Conservation (phyloP, 495 filamentous ascomycete species). For the Alectoria sarmentosa region DNA sequence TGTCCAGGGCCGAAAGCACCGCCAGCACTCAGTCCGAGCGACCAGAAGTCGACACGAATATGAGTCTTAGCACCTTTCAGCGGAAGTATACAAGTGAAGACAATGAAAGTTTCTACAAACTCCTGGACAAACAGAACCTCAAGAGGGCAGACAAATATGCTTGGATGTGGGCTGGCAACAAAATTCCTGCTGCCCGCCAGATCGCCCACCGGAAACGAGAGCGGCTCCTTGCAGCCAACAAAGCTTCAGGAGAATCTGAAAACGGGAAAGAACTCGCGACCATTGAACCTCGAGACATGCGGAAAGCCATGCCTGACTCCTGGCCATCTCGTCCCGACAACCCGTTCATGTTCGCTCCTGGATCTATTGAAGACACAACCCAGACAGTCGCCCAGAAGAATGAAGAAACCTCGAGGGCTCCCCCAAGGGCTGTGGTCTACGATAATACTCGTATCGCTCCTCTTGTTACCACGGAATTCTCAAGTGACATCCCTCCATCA, state of each 20-base stretch:
- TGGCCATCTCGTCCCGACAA: constrained; percentile 74
- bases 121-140: constrained; percentile 85
- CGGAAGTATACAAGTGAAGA: constrained; percentile 93
- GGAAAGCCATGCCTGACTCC: constrained; percentile 69
- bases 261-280: constrained; percentile 46
- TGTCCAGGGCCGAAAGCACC: constrained; percentile 37
- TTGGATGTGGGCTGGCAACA: constrained; percentile 85
- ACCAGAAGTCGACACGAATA: constrained; percentile 62
- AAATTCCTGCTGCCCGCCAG: constrained; percentile 79
- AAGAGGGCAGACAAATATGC: constrained; percentile 73
- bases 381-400: constrained; percentile 61
- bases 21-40: constrained; percentile 26
- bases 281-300: constrained; percentile 53
- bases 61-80: constrained; percentile 80
- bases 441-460: constrained; percentile 70
- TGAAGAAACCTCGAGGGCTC: constrained; percentile 63
- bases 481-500: constrained; percentile 49
- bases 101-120: constrained; percentile 89
- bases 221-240: constrained; percentile 48
- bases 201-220: constrained; percentile 71
- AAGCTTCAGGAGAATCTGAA: constrained; percentile 24
- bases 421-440: constrained; percentile 71
- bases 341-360: constrained; percentile 78
- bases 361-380: constrained; percentile 55
- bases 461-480: constrained; percentile 31